phyloP scores from a whole-genome alignment of 805 yeast species.

The Ogataea zsoltii region DNA sequence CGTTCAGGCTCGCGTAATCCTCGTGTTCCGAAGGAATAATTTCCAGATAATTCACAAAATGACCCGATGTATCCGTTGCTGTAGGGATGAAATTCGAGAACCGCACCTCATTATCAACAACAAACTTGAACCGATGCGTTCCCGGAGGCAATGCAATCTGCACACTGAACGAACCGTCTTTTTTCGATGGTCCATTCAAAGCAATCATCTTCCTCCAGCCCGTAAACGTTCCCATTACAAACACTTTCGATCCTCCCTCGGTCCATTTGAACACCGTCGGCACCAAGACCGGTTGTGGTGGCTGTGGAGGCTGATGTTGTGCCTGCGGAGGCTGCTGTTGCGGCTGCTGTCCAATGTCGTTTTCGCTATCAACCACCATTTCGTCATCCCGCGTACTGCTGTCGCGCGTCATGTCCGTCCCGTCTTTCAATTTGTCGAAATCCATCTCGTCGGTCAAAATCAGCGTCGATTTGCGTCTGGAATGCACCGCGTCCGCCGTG shows the following conservation, averaged over 20 bases:
- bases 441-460: conserved; percentile 64
- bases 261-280: conserved; percentile 84
- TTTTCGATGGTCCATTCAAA: conserved; percentile 51
- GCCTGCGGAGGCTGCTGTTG: conserved; percentile 13
- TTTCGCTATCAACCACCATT: conserved; percentile 29
- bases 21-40: conserved; percentile 42
- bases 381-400: conserved; percentile 34
- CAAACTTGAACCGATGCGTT: conserved; percentile 90
- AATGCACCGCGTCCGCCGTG: conserved; percentile 5
- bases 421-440: too few relatives aligned
- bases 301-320: conserved; percentile 6
- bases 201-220: conserved; percentile 99
- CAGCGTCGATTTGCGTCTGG: conserved; percentile 67
- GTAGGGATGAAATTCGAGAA: conserved; percentile 90
- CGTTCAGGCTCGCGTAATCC: conserved; percentile 22
- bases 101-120: conserved; percentile 89
- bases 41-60: conserved; percentile 89
- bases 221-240: conserved; percentile 95
- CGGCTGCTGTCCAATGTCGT: conserved; percentile 28
- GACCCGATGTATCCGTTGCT: conserved; percentile 96
- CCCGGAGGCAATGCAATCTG: conserved; percentile 83
- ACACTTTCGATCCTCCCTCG: conserved; percentile 95
- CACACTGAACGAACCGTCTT: conserved; percentile 58
- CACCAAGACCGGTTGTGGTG: conserved; percentile 30
- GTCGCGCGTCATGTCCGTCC: conserved; percentile 36